A percentile compares a stretch with the other conserved stretches of the same genome.
Conservation (phyloP, 2,329 filamentous ascomycete genomes). For the Samsoniella hepiali region DNA sequence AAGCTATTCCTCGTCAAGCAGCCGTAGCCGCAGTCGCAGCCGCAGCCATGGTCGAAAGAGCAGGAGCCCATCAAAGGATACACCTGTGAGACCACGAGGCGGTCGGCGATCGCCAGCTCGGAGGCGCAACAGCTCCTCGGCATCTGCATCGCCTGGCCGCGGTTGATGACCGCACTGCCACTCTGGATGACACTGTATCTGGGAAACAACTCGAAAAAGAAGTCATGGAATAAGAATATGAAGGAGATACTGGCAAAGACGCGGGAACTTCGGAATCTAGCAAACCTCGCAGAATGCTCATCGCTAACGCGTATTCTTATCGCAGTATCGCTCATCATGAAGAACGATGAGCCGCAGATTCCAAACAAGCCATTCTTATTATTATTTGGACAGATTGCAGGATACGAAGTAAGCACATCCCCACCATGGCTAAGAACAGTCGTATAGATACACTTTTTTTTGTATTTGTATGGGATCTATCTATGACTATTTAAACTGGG, state of each 20-base stretch:
- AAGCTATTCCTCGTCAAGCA: slow-evolving; percentile 40
- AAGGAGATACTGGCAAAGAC: neutral
- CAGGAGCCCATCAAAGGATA: neutral
- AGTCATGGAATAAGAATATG: neutral
- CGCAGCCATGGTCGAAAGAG: slow-evolving; percentile 25
- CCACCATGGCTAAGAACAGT: slow-evolving; percentile 3
- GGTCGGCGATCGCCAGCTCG: slow-evolving; percentile 28
- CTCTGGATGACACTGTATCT: neutral
- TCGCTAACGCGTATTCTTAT: slow-evolving; percentile 13
- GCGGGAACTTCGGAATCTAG: neutral
- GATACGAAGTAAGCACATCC: slow-evolving; percentile 15
- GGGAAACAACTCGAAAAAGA: neutral
- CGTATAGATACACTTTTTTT: neutral
- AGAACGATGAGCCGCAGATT: slow-evolving; percentile 2
- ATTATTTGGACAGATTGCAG: neutral
- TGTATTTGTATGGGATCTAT: neutral
- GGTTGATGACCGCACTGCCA: neutral
- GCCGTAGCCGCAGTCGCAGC: slow-evolving; percentile 30
- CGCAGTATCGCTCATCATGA: slow-evolving; percentile 8
- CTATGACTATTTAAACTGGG: neutral
- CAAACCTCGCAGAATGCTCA: neutral
- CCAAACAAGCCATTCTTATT: neutral
- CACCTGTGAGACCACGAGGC: slow-evolving; percentile 26
- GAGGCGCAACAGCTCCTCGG: slow-evolving; percentile 51
- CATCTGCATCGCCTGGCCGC: slow-evolving; percentile 41